A percentile compares a stretch with the other conserved stretches of the same genome.
These are phyloP conservation scores for Casuarina cunninghamiana DNA, from an alignment of 306 rosid species.

Conservation along the genomic window DNA sequence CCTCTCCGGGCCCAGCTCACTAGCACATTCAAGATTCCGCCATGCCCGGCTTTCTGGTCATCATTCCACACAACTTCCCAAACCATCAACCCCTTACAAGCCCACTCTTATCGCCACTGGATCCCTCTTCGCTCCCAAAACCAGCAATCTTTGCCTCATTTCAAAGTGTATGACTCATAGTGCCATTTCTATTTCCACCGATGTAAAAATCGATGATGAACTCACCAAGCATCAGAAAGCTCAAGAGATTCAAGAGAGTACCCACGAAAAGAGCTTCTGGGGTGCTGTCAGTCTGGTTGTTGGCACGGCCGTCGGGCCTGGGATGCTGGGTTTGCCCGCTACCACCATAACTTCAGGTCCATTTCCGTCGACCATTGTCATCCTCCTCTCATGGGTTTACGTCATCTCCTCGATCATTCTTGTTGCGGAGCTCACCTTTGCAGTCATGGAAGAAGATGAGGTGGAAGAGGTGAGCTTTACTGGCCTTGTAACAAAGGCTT, in stretches of 20 bases:
- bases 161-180: neutral
- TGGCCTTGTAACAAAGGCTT: slow-evolving; percentile 43
- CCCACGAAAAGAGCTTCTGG: slow-evolving; percentile 45
- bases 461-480: slow-evolving; percentile 61
- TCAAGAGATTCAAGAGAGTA: slow-evolving; percentile 9
- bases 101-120: neutral
- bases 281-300: slow-evolving; percentile 59
- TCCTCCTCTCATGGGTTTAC: slow-evolving; percentile 52
- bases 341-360: slow-evolving; percentile 50
- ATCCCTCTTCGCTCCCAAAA: neutral
- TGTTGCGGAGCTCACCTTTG: slow-evolving; percentile 57
- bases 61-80: neutral
- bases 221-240: slow-evolving; percentile 2
- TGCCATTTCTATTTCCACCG: slow-evolving; percentile 6
- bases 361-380: slow-evolving; percentile 54
- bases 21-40: slow-evolving; percentile 13
- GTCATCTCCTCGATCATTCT: slow-evolving; percentile 56
- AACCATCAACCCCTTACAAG: neutral
- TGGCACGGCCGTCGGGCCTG: slow-evolving; percentile 57
- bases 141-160: slow-evolving; percentile 8
- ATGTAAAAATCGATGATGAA: neutral
- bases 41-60: neutral
- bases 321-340: slow-evolving; percentile 55
- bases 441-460: slow-evolving; percentile 50
- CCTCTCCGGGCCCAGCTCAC: slow-evolving; percentile 2